Conservation (phyloP, 2,329 filamentous ascomycete genomes). For the Apiospora sp. region DNA sequence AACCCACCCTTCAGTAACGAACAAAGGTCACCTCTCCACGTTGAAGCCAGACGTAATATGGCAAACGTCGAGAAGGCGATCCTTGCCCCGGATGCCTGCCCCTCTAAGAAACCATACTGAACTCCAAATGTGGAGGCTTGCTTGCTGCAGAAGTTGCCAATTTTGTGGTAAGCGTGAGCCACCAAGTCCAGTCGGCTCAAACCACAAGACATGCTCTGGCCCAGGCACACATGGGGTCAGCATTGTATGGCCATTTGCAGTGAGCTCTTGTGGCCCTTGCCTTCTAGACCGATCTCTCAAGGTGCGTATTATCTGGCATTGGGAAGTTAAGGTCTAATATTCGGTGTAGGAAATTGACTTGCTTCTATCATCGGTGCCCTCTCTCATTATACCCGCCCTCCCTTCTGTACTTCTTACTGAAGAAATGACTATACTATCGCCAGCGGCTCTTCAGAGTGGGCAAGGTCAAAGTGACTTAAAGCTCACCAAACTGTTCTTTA, state of each 20-base stretch:
- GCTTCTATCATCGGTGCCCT: conserved; percentile 67
- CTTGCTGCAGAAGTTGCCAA: conserved; percentile 70
- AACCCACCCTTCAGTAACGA: background rate
- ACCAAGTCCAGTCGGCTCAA: conserved; percentile 37
- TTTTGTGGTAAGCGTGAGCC: conserved; percentile 63
- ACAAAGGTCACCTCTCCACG: conserved; percentile 1
- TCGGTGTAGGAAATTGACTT: conserved; percentile 71
- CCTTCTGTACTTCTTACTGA: conserved; percentile 72
- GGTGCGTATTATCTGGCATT: conserved; percentile 56
- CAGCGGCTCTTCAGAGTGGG: conserved; percentile 60
- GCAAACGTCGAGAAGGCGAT: conserved; percentile 71
- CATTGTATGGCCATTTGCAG: conserved; percentile 75
- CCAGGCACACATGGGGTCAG: conserved; percentile 68
- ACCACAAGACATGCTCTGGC: conserved; percentile 52
- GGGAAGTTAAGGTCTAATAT: conserved; percentile 25
- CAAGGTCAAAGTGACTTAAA: conserved; percentile 55
- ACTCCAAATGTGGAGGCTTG: conserved; percentile 78
- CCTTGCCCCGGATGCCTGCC: conserved; percentile 72
- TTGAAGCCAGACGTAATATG: conserved; percentile 73
- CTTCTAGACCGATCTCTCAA: conserved; percentile 67
- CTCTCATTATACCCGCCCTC: conserved; percentile 71
- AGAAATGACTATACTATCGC: conserved; percentile 66
- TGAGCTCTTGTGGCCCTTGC: conserved; percentile 73
- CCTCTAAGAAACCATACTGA: conserved; percentile 73
- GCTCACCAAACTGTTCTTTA: conserved; percentile 72